Evolutionary conservation across 768 basidiomycete genomes (phyloP), one percentile per base, ranked within the genome.

Genomic region (Boletus rubescentipes): DNA sequence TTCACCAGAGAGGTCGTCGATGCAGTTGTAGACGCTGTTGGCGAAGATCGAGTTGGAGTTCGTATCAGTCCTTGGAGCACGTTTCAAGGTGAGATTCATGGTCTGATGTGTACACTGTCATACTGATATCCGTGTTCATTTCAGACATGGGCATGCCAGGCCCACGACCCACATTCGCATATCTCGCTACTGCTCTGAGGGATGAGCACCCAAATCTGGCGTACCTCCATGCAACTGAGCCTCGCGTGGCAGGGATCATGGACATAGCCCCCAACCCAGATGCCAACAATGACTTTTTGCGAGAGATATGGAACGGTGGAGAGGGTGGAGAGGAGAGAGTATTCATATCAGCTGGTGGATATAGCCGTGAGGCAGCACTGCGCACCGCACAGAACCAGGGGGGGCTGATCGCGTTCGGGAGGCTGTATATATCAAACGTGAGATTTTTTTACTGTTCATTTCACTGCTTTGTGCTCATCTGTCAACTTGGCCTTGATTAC

Each of bases 61-160:
- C 49, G 49, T 41, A 34, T 41, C 30, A 41, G 49, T n/a, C 49
- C 49, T 10, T 41, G 49, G 49, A 41, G 40, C 32, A 12, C 20
- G 12, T 32, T 34, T 31, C 49, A 41, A 50, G 49, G 49, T 35
- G 10, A 50, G 21, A 1, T 7, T 21, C 7, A 61, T 60, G 7
- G 9, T 4, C 15, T 41, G 9, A 34, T 31, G 12, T 9, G 14
- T 8, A 43, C 15, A 15, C 18, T 23, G 2, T 9, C 14, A n/a
- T 10, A 0, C 32, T 49, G n/a, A 39, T 26, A 63, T 11, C 0
- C 55, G 2, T 57, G 32, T 5, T 26, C 26, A 9, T 40, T 20
- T 18, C n/a, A 77, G 77, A 74, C 32, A 82, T 86, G 80, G 63
- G 72, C 2, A 81, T 83, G 79, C 56, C 62, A 8, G 75, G 85